Base-by-base conservation (phyloP, 2,329 filamentous ascomycete species). In the Pestalotiopsis sp. region DNA sequence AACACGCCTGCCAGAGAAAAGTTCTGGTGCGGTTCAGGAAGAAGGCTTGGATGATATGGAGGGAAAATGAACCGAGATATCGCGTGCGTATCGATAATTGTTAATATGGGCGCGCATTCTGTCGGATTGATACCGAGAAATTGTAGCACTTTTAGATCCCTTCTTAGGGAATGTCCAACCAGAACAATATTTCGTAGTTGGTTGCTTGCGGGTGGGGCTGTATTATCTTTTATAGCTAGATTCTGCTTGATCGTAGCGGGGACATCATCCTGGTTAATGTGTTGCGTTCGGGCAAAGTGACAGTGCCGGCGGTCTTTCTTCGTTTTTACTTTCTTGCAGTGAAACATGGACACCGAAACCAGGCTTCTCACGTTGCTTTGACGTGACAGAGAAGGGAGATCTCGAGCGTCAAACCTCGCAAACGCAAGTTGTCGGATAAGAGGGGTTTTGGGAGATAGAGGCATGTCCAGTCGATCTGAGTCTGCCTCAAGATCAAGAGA, bases 401-500 rank as follows among this genome's bases (percentile, higher is more conserved):
- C 5, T 40, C 59, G 25, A n/a, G 59, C 40, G 31, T 62, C 59
- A 36, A 62, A n/a, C 1, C 13, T 36, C 3, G 59, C 59, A 38
- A 62, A 62, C n/a, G 25, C 59, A 40, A 62, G 11, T 20, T 62
- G 23, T 62, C 59, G 25, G 17, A 62, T 62, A 14, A 17, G 20
- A 40, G 31, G 59, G 0, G 7, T 31, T 62, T 31, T 31, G 59
- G 25, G 13, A 0, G 31, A 23, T 38, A 13, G 12, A 20, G 12
- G 59, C 59, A 31, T 17, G 11, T 31, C 20, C 2, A n/a, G 7
- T 62, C 45, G 60, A 40, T 65, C 25, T 38, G 14, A 56, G 36
- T 23, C 49, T 20, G 61, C 25, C 56, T 69, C 65, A 17, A 69
- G 45, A 60, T 61, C 68, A 4, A 69, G 27, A 31, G 65, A 67